Evolutionary conservation across 805 yeast genomes (phyloP).

Genomic region (Tetrapisispora namnaoensis): DNA sequence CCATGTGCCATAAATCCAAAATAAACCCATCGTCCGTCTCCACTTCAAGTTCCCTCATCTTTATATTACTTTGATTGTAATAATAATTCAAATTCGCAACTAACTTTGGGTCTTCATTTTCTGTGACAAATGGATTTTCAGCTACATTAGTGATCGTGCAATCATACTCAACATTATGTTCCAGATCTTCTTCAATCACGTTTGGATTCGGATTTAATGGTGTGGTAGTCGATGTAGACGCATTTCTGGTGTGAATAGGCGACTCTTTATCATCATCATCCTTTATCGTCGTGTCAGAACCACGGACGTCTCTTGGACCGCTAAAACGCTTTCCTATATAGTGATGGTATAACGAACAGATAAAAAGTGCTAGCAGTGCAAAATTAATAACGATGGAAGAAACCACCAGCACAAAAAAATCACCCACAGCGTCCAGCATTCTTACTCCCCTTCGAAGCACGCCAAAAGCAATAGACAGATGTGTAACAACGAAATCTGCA

Average conservation of each 20-base stretch:
- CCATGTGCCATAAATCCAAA: slow-evolving; percentile 48
- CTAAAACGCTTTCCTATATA: slow-evolving; percentile 18
- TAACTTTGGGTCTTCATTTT: slow-evolving; percentile 27
- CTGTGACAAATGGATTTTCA: slow-evolving; percentile 22
- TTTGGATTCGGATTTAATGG: not conserved
- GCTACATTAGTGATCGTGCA: slow-evolving; percentile 18
- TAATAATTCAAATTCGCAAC: slow-evolving; percentile 58
- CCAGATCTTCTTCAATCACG: slow-evolving; percentile 14
- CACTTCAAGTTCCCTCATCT: slow-evolving; percentile 47
- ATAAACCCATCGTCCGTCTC: slow-evolving; percentile 74
- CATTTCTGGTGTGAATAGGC: not conserved
- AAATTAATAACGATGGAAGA: slow-evolving; percentile 8
- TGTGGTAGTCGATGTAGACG: not conserved
- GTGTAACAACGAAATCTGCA: too few relatives aligned
- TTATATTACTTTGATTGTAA: slow-evolving; percentile 49
- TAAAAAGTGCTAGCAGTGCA: slow-evolving; percentile 20
- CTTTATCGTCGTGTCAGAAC: slow-evolving; percentile 15
- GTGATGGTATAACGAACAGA: slow-evolving; percentile 26
- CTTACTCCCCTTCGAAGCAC: not conserved
- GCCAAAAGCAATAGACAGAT: too few relatives aligned
- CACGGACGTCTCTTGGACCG: slow-evolving; percentile 25
- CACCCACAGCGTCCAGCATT: not conserved
- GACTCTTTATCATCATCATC: not conserved
- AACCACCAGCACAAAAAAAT: not conserved
- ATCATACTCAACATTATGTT: slow-evolving; percentile 23